These are phyloP conservation scores for Trichoderma sp. DNA, from an alignment of 2,329 filamentous ascomycete species.

Conservation along the genomic window DNA sequence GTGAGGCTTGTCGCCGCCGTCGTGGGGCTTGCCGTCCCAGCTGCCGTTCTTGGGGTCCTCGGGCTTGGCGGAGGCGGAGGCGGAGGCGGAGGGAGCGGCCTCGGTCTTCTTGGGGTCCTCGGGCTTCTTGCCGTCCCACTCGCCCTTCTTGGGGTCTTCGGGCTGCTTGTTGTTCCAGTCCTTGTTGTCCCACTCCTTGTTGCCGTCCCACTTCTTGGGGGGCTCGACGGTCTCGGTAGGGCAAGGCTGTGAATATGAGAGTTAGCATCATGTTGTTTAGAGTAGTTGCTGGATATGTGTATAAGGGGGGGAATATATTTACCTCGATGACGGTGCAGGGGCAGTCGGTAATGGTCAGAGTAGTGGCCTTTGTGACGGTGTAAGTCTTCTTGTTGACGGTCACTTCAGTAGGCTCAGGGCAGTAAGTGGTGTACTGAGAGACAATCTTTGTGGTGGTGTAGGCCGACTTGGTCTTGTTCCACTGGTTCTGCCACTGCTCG, in stretches of 20 bases:
- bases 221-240: background rate
- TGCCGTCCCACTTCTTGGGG: background rate
- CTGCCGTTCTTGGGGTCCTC: background rate
- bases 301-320: constrained; percentile 22
- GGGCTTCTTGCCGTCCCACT: background rate
- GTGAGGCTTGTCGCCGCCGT: background rate
- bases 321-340: constrained; percentile 46
- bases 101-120: background rate
- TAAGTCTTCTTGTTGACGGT: constrained; percentile 51
- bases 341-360: constrained; percentile 54
- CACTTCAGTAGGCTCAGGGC: constrained; percentile 49
- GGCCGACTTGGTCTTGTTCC: constrained; percentile 26
- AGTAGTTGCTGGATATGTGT: too few relatives aligned
- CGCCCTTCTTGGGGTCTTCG: background rate
- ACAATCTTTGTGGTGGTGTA: constrained; percentile 36
- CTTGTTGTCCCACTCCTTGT: background rate
- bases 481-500: background rate
- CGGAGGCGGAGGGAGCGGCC: background rate
- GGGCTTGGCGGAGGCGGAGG: background rate
- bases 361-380: constrained; percentile 52
- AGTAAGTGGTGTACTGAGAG: constrained; percentile 39
- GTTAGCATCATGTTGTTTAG: too few relatives aligned
- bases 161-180: background rate
- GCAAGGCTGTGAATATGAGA: background rate
- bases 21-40: background rate